Evolutionary conservation across 495 filamentous ascomycete species (phyloP).

Genomic region (Aspergillus avenaceus): DNA sequence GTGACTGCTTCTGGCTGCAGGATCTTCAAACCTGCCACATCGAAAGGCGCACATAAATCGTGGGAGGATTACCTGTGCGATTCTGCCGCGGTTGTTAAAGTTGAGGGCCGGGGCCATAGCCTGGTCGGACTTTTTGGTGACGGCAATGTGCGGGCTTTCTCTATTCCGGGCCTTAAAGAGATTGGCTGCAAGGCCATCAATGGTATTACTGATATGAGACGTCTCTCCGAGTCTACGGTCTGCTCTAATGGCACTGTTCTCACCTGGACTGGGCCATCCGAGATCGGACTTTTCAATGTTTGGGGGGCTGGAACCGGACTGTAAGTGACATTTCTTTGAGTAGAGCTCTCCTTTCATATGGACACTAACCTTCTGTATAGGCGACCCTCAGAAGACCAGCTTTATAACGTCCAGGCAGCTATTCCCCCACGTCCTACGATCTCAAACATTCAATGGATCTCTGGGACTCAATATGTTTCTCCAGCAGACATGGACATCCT

Average conservation of each 20-base stretch:
- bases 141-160: constrained; percentile 71
- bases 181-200: constrained; percentile 62
- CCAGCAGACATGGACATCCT: constrained; percentile 87
- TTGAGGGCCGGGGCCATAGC: constrained; percentile 68
- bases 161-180: constrained; percentile 81
- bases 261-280: constrained; percentile 85
- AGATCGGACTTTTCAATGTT: constrained; percentile 72
- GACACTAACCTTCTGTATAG: constrained; percentile 33
- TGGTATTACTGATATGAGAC: constrained; percentile 65
- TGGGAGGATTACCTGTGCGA: constrained; percentile 82
- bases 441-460: constrained; percentile 92
- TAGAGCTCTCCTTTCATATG: constrained; percentile 11
- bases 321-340: constrained; percentile 27
- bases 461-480: constrained; percentile 87
- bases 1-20: constrained; percentile 72
- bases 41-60: constrained; percentile 83
- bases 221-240: constrained; percentile 63
- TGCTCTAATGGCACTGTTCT: constrained; percentile 75
- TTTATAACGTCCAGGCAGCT: constrained; percentile 69
- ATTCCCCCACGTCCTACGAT: constrained; percentile 89
- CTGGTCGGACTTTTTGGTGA: constrained; percentile 81
- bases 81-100: constrained; percentile 67
- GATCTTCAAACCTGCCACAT: constrained; percentile 78
- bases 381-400: constrained; percentile 56
- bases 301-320: constrained; percentile 69